Conservation (phyloP, 108 stramenopile genomes). For the Cyclotella sp. region DNA sequence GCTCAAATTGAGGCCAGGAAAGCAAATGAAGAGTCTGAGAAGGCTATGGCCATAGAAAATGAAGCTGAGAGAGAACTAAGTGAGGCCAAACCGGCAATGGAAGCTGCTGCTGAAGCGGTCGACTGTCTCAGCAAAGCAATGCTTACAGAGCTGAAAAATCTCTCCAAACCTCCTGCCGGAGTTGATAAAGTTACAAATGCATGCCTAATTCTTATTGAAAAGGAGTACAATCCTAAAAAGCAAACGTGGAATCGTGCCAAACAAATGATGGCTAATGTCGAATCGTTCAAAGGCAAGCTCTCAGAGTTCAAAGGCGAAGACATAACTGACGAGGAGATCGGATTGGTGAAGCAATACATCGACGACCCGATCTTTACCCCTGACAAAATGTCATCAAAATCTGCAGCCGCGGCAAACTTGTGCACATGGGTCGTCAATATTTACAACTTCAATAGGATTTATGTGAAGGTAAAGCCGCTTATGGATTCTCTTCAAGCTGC, state of each 20-base stretch:
- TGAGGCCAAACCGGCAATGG: constrained; percentile 92
- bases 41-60: constrained; percentile 77
- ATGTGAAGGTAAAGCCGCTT: constrained; percentile 92
- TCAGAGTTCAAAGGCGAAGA: constrained; percentile 76
- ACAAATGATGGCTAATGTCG: constrained; percentile 92
- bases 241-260: constrained; percentile 87
- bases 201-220: constrained; percentile 86
- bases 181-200: constrained; percentile 85
- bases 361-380: constrained; percentile 68
- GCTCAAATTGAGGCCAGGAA: constrained; percentile 80
- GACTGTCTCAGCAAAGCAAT: constrained; percentile 86
- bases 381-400: constrained; percentile 86
- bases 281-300: constrained; percentile 78
- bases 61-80: constrained; percentile 83
- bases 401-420: constrained; percentile 88
- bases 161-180: constrained; percentile 80
- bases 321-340: constrained; percentile 77
- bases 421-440: constrained; percentile 91
- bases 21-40: constrained; percentile 73
- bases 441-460: constrained; percentile 90
- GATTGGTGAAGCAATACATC: constrained; percentile 58
- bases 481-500: constrained; percentile 87
- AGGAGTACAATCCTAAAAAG: constrained; percentile 81
- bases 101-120: constrained; percentile 86
- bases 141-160: constrained; percentile 88